Evolutionary conservation across 1,139 yeast genomes (phyloP), one percentile per base, ranked within the genome.

Genomic region (Sugiyamaella sp.): DNA sequence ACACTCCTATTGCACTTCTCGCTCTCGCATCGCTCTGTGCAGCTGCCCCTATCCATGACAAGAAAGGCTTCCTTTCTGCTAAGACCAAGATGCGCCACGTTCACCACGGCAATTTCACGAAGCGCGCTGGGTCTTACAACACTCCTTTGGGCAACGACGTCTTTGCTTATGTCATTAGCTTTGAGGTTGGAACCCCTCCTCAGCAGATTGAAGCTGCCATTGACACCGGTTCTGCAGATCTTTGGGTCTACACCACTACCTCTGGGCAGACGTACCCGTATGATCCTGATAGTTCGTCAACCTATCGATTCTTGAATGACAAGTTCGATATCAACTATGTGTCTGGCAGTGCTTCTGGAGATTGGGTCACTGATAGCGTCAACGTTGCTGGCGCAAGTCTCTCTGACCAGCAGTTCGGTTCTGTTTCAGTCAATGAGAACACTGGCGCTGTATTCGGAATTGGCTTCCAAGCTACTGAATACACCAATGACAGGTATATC

Each of bases 191-290:
- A 2, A 77, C 86, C 1, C 77, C 82, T 4, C 65, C 73, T 0
- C 83, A 81, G 60, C 66, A 72, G 8, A 76, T 85, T 29, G 72
- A 72, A 4, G 82, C 83, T 1, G 69, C 80, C 38, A 66, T 85
- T 39, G 90, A 85, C 64, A 83, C 89, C 4, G 89, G 89, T 0
- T 82, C 88, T 2, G 76, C 86, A 1, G 89, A 85, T 65, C 70
- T 83, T 56, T 85, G 89, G 89, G 78, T 84, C 19, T 80, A 10
- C 3, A 73, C 81, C 46, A 84, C 83, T 2, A 73, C 76, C 49
- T 67, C 74, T 1, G 74, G 71, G 4, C 70, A 49, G 12, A 43
- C 39, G 21, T 66, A 24, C 21, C 29, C 27, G 12, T 10, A 24
- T 9, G 16, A 68, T 69, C 4, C 70, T 55, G 55, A 6, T 6